A percentile compares a stretch with the other conserved stretches of the same genome.
Conservation (phyloP, 148 eudicot genomes). For the Polygonum maritimum region DNA sequence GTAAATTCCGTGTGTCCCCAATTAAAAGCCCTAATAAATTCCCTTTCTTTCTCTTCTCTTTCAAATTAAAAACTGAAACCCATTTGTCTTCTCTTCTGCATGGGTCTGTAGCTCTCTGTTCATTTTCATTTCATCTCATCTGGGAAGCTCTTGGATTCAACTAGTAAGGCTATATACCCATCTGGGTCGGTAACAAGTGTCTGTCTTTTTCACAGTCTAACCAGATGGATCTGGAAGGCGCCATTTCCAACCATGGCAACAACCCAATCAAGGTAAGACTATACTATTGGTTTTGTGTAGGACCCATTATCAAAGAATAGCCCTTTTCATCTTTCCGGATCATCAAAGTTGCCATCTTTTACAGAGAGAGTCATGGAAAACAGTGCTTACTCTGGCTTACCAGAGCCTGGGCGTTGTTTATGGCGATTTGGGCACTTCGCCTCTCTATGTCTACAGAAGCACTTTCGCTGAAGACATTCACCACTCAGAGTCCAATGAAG, state of each 20-base stretch:
- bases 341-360: background rate
- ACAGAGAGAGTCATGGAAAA: conserved; percentile 59
- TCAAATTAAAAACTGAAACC: background rate
- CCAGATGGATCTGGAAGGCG: conserved; percentile 5
- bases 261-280: conserved; percentile 1
- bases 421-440: conserved; percentile 79
- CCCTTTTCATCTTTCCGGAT: background rate
- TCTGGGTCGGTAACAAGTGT: background rate
- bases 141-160: background rate
- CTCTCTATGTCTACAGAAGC: conserved; percentile 60
- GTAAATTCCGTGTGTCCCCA: background rate
- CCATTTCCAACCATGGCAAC: conserved; percentile 6
- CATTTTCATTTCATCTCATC: background rate
- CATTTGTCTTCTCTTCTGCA: conserved; percentile 6
- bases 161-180: background rate
- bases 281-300: background rate
- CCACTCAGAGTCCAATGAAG: conserved; percentile 60
- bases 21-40: background rate
- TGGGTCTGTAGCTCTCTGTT: background rate
- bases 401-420: conserved; percentile 76
- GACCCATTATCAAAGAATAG: background rate
- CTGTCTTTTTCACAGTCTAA: background rate
- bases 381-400: conserved; percentile 49
- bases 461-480: conserved; percentile 75
- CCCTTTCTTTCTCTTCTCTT: background rate